phyloP scores from a whole-genome alignment of 495 filamentous ascomycete genomes.

The Xylaria intraflava region DNA sequence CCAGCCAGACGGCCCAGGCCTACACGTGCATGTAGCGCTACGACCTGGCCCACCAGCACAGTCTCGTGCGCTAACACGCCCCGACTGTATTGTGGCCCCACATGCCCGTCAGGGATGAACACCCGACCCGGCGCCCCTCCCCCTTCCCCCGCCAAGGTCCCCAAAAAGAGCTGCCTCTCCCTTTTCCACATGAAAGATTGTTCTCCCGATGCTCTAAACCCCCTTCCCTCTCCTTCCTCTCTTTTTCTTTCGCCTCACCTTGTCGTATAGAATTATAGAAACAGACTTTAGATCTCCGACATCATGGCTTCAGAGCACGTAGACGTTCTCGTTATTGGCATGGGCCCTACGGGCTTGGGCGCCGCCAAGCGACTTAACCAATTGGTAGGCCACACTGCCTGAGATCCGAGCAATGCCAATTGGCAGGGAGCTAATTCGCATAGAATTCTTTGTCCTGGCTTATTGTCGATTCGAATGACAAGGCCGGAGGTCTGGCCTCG shows the following conservation, averaged over 20 bases:
- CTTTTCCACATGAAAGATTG: background rate
- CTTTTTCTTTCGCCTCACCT: too few relatives aligned
- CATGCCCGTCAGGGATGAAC: background rate
- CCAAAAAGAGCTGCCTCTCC: conserved; percentile 10
- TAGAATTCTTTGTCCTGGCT: conserved; percentile 90
- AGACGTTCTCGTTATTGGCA: conserved; percentile 97
- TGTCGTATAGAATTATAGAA: conserved; percentile 1
- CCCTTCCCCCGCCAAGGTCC: background rate
- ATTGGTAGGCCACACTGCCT: conserved; percentile 55
- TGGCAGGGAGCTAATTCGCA: conserved; percentile 22
- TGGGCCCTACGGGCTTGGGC: conserved; percentile 92
- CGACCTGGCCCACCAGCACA: too few relatives aligned
- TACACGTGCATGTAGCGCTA: too few relatives aligned
- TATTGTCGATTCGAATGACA: conserved; percentile 90
- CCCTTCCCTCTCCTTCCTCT: background rate
- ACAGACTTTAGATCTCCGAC: conserved; percentile 12
- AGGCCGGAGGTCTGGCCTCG: conserved; percentile 90
- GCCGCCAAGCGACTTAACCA: conserved; percentile 97
- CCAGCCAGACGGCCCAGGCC: too few relatives aligned
- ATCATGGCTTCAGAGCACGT: conserved; percentile 38
- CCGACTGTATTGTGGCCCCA: conserved; percentile 9
- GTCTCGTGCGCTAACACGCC: too few relatives aligned
- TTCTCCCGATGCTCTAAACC: conserved; percentile 4
- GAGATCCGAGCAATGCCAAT: background rate
- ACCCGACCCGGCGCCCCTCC: conserved; percentile 1